These are phyloP conservation scores for Heimioporus retisporus DNA, from an alignment of 1,284 basidiomycete genomes.

Conservation along the genomic window DNA sequence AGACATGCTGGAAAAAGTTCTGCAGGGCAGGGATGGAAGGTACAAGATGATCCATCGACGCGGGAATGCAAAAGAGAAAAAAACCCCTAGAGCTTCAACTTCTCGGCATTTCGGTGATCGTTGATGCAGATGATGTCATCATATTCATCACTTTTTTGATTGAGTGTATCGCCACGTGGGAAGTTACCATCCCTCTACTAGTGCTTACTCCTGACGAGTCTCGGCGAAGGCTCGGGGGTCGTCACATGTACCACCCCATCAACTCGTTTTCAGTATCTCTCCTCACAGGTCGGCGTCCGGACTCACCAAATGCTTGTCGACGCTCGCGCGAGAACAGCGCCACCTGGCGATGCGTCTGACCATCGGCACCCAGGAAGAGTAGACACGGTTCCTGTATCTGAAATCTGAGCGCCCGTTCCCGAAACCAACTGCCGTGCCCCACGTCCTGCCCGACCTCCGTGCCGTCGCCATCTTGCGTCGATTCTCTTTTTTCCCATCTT, in stretches of 20 bases:
- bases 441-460: conserved; percentile 75
- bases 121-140: too few relatives aligned
- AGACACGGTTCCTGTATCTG: background rate
- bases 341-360: conserved; percentile 79
- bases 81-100: too few relatives aligned
- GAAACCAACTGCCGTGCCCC: conserved; percentile 81
- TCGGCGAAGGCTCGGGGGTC: too few relatives aligned
- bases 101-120: too few relatives aligned
- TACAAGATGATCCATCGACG: too few relatives aligned
- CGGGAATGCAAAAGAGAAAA: too few relatives aligned
- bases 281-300: conserved; percentile 56
- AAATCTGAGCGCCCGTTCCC: conserved; percentile 4
- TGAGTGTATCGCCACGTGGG: too few relatives aligned
- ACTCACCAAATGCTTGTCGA: conserved; percentile 67
- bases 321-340: conserved; percentile 74
- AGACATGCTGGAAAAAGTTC: too few relatives aligned
- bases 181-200: too few relatives aligned
- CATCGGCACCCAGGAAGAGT: conserved; percentile 74
- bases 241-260: conserved; percentile 27
- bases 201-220: too few relatives aligned
- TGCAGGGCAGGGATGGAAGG: too few relatives aligned
- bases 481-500: conserved; percentile 78
- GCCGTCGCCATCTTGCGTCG: conserved; percentile 72
- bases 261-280: conserved; percentile 62
- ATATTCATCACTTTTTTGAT: too few relatives aligned